These are phyloP conservation scores for Fusarium sp. DNA, from an alignment of 2,329 filamentous ascomycete genomes.

Conservation along the genomic window DNA sequence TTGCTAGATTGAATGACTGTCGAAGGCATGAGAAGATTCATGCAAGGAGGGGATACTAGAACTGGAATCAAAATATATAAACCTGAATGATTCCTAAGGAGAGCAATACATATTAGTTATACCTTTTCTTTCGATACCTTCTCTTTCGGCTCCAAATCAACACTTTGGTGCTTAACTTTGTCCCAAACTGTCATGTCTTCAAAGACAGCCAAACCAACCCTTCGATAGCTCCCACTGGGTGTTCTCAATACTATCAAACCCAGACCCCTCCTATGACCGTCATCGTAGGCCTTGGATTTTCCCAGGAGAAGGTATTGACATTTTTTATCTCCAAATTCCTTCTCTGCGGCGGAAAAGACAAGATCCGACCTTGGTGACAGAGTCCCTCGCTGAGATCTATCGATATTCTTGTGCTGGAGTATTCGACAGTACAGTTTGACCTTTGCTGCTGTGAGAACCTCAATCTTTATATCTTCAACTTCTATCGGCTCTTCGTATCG, in stretches of 20 bases:
- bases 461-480: rapidly evolving
- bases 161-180: rapidly evolving
- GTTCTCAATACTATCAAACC: background rate
- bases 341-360: rapidly evolving
- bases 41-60: background rate
- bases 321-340: rapidly evolving
- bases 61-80: too few relatives aligned
- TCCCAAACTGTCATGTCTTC: background rate
- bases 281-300: rapidly evolving
- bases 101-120: too few relatives aligned
- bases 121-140: too few relatives aligned
- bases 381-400: rapidly evolving
- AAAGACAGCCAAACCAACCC: background rate
- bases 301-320: conserved; percentile 1
- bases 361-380: background rate
- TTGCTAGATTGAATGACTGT: conserved; percentile 7
- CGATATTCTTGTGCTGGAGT: rapidly evolving
- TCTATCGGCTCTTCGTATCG: background rate
- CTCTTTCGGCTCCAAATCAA: background rate
- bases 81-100: too few relatives aligned
- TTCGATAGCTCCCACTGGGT: rapidly evolving
- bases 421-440: background rate
- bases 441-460: rapidly evolving
- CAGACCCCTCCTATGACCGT: rapidly evolving
- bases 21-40: conserved; percentile 30